Conservation (phyloP, 495 filamentous ascomycete species). For the Lasiosphaeria hispida region DNA sequence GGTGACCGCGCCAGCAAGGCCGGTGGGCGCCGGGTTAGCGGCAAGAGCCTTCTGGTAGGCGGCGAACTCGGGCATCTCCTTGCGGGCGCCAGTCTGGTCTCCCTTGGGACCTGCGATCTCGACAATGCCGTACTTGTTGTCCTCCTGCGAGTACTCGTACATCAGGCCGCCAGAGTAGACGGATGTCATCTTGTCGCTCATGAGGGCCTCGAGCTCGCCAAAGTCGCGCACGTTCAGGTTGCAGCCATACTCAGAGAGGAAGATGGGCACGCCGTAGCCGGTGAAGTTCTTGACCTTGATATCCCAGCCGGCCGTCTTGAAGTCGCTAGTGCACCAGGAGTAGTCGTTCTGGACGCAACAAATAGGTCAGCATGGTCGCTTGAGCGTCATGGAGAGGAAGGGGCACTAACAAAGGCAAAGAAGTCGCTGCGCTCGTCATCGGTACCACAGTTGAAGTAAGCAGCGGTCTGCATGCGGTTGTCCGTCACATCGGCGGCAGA, state of each 20-base stretch:
- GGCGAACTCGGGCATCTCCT: conserved; percentile 50
- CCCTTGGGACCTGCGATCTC: conserved; percentile 58
- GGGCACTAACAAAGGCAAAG: conserved; percentile 70
- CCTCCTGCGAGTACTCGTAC: conserved; percentile 90
- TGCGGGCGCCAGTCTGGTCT: conserved; percentile 29
- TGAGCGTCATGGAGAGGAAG: background rate
- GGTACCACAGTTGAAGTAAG: conserved; percentile 94
- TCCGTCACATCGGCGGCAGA: conserved; percentile 83
- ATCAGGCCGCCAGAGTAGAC: conserved; percentile 97
- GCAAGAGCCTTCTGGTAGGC: conserved; percentile 64
- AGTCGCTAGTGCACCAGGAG: conserved; percentile 93
- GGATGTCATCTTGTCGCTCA: conserved; percentile 76
- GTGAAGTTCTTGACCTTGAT: conserved; percentile 88
- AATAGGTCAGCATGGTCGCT: background rate
- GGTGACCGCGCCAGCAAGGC: conserved; percentile 74
- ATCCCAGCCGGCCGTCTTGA: conserved; percentile 78
- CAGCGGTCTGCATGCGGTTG: conserved; percentile 85
- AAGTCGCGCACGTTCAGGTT: conserved; percentile 75
- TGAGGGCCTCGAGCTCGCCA: conserved; percentile 75
- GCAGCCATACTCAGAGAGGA: conserved; percentile 97
- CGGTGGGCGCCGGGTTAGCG: conserved; percentile 62
- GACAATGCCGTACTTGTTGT: conserved; percentile 77
- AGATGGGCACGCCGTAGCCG: conserved; percentile 88
- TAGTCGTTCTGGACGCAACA: conserved; percentile 74
- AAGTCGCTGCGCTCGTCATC: conserved; percentile 89